These are phyloP conservation scores for Triticum dicoccoides DNA, from an alignment of 176 grass and related monocot species.

Conservation along the genomic window DNA sequence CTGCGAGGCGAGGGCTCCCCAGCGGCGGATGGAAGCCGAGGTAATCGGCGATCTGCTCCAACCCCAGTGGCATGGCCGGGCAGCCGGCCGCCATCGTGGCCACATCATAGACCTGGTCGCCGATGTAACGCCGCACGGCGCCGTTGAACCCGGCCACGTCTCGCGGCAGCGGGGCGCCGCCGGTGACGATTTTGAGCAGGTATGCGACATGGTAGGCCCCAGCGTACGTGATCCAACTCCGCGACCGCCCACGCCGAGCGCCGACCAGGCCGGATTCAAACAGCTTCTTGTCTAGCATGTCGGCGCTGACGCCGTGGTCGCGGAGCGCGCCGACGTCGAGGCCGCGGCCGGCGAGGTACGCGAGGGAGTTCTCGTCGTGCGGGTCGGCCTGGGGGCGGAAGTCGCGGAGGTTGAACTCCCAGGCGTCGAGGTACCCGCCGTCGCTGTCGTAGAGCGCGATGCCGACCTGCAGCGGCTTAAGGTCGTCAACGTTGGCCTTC, in stretches of 20 bases:
- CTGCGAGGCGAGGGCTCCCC: not conserved
- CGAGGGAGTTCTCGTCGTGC: not conserved
- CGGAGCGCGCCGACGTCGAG: slow-evolving; percentile 1
- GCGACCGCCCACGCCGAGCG: not conserved
- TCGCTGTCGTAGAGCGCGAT: not conserved
- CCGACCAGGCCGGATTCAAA: not conserved
- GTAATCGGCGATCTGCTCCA: not conserved
- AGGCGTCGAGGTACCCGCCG: not conserved
- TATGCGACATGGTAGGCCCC: slow-evolving; percentile 13
- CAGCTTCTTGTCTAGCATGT: not conserved
- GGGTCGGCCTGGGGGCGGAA: not conserved
- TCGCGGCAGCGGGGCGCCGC: not conserved
- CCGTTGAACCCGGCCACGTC: not conserved
- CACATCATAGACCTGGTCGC: not conserved
- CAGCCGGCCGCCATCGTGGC: not conserved
- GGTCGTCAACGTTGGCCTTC: not conserved
- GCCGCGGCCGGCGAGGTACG: not conserved
- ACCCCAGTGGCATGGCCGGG: not conserved
- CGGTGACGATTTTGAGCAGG: not conserved
- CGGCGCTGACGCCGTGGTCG: not conserved
- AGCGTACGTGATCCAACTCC: not conserved
- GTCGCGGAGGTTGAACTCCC: not conserved
- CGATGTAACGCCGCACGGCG: not conserved
- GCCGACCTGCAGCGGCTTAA: not conserved
- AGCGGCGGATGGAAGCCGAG: not conserved